Percentiles rank a stretch among this genome's conserved stretches.
These are phyloP conservation scores for Camelina sativa DNA, from an alignment of 345 rosid species.

Conservation along the genomic window DNA sequence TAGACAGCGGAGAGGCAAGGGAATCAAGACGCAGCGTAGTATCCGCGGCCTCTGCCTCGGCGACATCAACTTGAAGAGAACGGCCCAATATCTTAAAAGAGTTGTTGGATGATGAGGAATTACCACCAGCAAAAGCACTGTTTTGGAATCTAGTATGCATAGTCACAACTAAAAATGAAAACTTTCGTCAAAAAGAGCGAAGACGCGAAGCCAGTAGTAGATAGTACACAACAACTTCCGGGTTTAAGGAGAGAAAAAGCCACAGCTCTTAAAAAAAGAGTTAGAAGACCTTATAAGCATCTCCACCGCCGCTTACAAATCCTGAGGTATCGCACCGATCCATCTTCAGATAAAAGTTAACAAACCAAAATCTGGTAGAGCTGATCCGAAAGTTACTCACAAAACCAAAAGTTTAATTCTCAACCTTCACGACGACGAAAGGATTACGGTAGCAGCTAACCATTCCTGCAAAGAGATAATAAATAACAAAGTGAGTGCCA, in stretches of 20 bases:
- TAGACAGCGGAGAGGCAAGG: conserved; percentile 53
- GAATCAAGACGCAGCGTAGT: conserved; percentile 79
- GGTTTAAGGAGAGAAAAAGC: conserved; percentile 46
- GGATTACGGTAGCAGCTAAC: conserved; percentile 34
- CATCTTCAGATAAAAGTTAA: conserved; percentile 47
- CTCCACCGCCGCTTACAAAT: conserved; percentile 89
- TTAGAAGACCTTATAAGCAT: conserved; percentile 52
- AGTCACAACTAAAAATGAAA: conserved; percentile 38
- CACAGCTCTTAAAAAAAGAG: conserved; percentile 56
- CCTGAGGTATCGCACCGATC: conserved; percentile 93
- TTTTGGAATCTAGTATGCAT: conserved; percentile 67
- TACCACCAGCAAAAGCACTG: conserved; percentile 56
- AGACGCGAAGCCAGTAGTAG: conserved; percentile 36
- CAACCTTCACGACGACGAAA: conserved; percentile 31
- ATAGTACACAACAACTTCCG: conserved; percentile 65
- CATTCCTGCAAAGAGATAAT: conserved; percentile 53
- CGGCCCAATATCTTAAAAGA: conserved; percentile 60
- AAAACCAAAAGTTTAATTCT: conserved; percentile 17
- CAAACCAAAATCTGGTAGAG: conserved; percentile 32
- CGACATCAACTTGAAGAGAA: conserved; percentile 52
- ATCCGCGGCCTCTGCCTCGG: conserved; percentile 57
- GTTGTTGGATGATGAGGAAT: conserved; percentile 49
- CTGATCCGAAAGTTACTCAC: conserved; percentile 28
- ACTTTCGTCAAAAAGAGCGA: conserved; percentile 44
- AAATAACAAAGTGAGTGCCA: conserved; percentile 8